Percentiles rank a stretch among this genome's conserved stretches.
These are phyloP conservation scores for Datura wrightii DNA, from an alignment of 257 asterid species.

Conservation along the genomic window DNA sequence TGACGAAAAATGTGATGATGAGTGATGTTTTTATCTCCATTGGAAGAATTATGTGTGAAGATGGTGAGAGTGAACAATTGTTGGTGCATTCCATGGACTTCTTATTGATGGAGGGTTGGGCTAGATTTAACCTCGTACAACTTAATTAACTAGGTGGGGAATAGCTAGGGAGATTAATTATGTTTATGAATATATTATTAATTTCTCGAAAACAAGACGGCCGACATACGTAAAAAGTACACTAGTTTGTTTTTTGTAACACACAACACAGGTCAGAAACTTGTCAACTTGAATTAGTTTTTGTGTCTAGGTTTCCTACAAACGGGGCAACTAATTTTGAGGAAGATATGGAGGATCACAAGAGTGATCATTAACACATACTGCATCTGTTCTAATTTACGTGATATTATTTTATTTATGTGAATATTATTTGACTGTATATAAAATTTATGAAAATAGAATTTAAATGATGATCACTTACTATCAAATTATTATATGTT, in stretches of 20 bases:
- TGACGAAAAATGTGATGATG: not conserved
- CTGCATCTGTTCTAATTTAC: not conserved
- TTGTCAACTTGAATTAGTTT: constrained; percentile 30
- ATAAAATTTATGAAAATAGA: too few species aligned
- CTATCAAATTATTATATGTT: too few species aligned
- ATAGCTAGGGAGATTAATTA: too few species aligned
- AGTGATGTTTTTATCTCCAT: constrained; percentile 24
- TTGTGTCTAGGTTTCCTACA: constrained; percentile 38
- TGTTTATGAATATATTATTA: constrained; percentile 14
- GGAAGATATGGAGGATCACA: constrained; percentile 39
- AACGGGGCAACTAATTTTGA: constrained; percentile 39
- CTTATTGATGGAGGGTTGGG: not conserved
- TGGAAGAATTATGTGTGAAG: constrained; percentile 25
- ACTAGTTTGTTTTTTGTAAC: constrained; percentile 17
- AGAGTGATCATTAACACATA: constrained; percentile 27
- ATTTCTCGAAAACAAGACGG: constrained; percentile 24
- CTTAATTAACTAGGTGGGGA: not conserved
- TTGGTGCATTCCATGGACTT: not conserved
- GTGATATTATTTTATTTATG: not conserved
- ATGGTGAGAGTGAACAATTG: not conserved
- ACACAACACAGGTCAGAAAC: constrained; percentile 14
- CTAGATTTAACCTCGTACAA: constrained; percentile 26
- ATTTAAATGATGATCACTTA: too few species aligned
- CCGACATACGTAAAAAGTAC: constrained; percentile 22
- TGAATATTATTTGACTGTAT: too few species aligned